Conservation (phyloP, 257 asterid genomes). For the Solanum lycopersicoides region DNA sequence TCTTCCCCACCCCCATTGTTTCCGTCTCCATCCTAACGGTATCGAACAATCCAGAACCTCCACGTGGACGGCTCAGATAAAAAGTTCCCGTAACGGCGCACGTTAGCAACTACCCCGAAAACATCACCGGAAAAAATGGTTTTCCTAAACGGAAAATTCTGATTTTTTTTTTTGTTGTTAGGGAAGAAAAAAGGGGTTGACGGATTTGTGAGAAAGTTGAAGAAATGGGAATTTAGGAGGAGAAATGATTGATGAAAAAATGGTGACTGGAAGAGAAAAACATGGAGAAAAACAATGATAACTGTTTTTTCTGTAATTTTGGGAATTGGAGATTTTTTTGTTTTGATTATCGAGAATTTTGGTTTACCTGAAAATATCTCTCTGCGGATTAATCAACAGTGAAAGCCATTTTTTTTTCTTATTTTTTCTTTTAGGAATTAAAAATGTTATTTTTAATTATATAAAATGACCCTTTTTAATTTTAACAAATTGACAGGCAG, state of each 20-base stretch:
- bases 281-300: background rate
- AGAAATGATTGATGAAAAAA: background rate
- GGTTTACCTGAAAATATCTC: background rate
- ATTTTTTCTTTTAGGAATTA: background rate
- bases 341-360: background rate
- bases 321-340: background rate
- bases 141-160: background rate
- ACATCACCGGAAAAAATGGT: background rate
- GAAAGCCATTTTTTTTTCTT: background rate
- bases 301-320: background rate
- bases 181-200: conserved; percentile 12
- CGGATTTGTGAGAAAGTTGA: background rate
- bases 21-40: conserved; percentile 19
- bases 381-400: background rate
- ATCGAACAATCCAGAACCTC: conserved; percentile 9
- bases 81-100: background rate
- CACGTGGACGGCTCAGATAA: conserved; percentile 29
- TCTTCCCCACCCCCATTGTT: conserved; percentile 11
- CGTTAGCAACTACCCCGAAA: conserved; percentile 7
- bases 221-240: background rate
- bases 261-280: background rate
- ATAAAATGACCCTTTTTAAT: background rate
- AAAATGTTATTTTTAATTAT: background rate
- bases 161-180: background rate
- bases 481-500: background rate